Evolutionary conservation across 805 yeast genomes (phyloP).

Genomic region (Diddensiella santjacobensis): DNA sequence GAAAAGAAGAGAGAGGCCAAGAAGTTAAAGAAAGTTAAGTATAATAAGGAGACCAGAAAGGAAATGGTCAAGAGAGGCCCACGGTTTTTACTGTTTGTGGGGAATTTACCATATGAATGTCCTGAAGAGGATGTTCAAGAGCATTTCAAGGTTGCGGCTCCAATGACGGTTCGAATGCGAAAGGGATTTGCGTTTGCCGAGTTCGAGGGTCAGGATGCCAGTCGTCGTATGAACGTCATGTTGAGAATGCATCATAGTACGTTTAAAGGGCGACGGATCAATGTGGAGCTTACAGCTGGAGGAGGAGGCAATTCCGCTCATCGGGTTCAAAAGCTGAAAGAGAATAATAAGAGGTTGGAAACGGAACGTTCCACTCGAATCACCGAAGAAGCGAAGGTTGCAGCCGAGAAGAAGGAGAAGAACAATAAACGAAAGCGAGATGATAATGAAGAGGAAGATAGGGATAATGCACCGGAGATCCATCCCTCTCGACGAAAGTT

Average conservation of each 20-base stretch:
- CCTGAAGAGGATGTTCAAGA: constrained; percentile 56
- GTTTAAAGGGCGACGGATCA: constrained; percentile 70
- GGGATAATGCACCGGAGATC: constrained; percentile 10
- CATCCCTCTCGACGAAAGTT: constrained; percentile 19
- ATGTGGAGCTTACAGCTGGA: constrained; percentile 95
- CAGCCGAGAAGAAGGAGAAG: constrained; percentile 21
- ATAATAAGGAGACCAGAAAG: constrained; percentile 44
- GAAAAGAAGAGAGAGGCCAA: constrained; percentile 38
- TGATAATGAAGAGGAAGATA: constrained; percentile 3
- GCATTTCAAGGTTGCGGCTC: constrained; percentile 68
- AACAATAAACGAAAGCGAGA: constrained; percentile 4
- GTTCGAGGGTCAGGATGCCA: constrained; percentile 66
- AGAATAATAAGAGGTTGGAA: constrained; percentile 71
- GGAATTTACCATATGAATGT: constrained; percentile 77
- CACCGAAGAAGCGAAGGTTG: constrained; percentile 41
- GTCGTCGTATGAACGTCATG: constrained; percentile 78
- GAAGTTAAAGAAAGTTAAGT: constrained; percentile 33
- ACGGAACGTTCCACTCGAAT: constrained; percentile 65
- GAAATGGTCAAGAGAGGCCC: constrained; percentile 74
- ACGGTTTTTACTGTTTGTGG: constrained; percentile 82
- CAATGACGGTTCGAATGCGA: constrained; percentile 74
- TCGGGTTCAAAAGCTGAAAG: constrained; percentile 58
- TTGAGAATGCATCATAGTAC: constrained; percentile 75
- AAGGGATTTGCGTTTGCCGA: constrained; percentile 82
- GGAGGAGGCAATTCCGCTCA: constrained; percentile 89